phyloP scores from a whole-genome alignment of 2,329 filamentous ascomycete species.

The Pyrenochaeta sp. region DNA sequence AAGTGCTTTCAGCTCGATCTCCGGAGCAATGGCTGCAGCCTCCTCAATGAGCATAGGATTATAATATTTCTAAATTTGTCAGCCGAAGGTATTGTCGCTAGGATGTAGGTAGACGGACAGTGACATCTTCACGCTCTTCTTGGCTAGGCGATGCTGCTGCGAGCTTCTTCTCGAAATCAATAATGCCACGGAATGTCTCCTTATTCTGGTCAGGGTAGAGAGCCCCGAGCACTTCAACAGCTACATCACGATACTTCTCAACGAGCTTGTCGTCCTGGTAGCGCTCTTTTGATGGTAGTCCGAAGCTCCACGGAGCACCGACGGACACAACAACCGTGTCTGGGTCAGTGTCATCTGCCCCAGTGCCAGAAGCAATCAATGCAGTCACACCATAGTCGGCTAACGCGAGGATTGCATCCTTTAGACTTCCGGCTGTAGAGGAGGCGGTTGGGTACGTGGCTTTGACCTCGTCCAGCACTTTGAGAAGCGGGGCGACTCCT shows the following conservation, averaged over 20 bases:
- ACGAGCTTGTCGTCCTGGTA: conserved; percentile 45
- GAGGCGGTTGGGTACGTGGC: conserved; percentile 21
- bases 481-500: conserved; percentile 64
- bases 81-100: not conserved
- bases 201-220: conserved; percentile 38
- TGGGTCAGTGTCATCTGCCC: conserved; percentile 62
- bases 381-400: conserved; percentile 54
- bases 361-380: conserved; percentile 33
- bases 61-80: conserved; percentile 61
- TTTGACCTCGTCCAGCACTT: conserved; percentile 62
- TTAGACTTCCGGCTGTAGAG: too few relatives aligned
- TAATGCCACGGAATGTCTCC: conserved; percentile 44
- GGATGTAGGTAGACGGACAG: conserved; percentile 28
- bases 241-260: conserved; percentile 38
- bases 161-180: conserved; percentile 66
- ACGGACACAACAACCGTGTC: conserved; percentile 60
- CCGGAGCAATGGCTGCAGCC: conserved; percentile 62
- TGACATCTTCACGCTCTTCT: conserved; percentile 67
- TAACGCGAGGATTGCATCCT: conserved; percentile 58
- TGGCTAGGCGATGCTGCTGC: conserved; percentile 65
- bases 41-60: conserved; percentile 68
- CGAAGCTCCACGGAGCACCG: conserved; percentile 58
- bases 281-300: conserved; percentile 47
- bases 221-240: conserved; percentile 27
- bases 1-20: conserved; percentile 62